A percentile compares a stretch with the other conserved stretches of the same genome.
Evolutionary conservation across 1,284 basidiomycete species (phyloP).

Genomic region (Veloboletus limbatus): DNA sequence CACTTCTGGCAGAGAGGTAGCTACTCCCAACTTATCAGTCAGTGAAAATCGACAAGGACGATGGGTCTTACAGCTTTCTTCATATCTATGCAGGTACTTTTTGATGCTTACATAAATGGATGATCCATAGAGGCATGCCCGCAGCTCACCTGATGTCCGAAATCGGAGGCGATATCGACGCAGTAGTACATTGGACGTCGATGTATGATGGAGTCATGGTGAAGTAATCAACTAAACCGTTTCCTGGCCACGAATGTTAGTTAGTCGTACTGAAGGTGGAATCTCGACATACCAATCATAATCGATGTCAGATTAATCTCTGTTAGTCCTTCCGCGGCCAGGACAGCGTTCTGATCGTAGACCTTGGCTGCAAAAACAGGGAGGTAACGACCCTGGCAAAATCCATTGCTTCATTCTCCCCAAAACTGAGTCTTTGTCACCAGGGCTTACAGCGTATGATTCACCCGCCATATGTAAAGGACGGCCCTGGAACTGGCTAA

Average conservation of each 20-base stretch:
- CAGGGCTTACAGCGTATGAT: slow-evolving; percentile 45
- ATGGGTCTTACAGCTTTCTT: slow-evolving; percentile 40
- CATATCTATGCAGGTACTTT: slow-evolving; percentile 45
- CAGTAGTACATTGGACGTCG: slow-evolving; percentile 47
- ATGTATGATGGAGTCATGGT: slow-evolving; percentile 42
- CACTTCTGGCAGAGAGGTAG: slow-evolving; percentile 46
- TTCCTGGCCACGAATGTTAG: slow-evolving; percentile 39
- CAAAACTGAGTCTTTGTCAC: background rate
- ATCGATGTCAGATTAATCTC: slow-evolving; percentile 77
- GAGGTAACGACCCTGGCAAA: slow-evolving; percentile 67
- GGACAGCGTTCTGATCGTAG: slow-evolving; percentile 68
- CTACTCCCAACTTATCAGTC: slow-evolving; percentile 24
- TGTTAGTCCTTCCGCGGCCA: slow-evolving; percentile 54
- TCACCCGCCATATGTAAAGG: slow-evolving; percentile 59
- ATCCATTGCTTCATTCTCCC: background rate
- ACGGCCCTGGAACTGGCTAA: slow-evolving; percentile 50
- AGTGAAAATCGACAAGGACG: background rate
- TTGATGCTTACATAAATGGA: slow-evolving; percentile 28
- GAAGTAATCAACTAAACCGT: slow-evolving; percentile 49
- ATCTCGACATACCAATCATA: slow-evolving; percentile 61
- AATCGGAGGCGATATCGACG: slow-evolving; percentile 39
- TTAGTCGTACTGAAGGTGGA: background rate
- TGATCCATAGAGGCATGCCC: background rate
- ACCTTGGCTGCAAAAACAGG: slow-evolving; percentile 78
- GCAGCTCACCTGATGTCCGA: slow-evolving; percentile 9